These are phyloP conservation scores for Tephrocybe sp. DNA, from an alignment of 768 basidiomycete species.

Conservation along the genomic window DNA sequence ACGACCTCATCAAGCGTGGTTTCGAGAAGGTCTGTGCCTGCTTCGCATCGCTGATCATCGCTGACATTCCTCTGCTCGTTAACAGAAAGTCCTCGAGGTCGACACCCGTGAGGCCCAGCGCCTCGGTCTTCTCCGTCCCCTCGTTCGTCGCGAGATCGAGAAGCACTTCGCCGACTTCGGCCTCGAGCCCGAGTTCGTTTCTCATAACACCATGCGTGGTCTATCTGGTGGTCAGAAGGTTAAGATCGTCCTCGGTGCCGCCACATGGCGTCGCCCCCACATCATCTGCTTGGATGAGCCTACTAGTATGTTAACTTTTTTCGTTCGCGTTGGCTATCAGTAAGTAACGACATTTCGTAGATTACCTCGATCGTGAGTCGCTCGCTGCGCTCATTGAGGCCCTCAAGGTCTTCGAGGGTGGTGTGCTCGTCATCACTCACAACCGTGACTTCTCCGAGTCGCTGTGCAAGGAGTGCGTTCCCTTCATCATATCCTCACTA, in stretches of 20 bases:
- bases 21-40: constrained; percentile 76
- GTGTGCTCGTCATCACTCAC: constrained; percentile 97
- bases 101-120: constrained; percentile 98
- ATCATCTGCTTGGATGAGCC: constrained; percentile 97
- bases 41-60: neutral
- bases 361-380: constrained; percentile 99
- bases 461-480: constrained; percentile 76
- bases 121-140: constrained; percentile 90
- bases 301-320: constrained; percentile 60
- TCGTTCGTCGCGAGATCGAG: constrained; percentile 98
- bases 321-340: neutral
- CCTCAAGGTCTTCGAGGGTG: constrained; percentile 96
- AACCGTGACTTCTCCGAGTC: constrained; percentile 99
- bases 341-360: constrained; percentile 32
- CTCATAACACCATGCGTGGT: constrained; percentile 99
- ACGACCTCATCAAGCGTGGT: constrained; percentile 96
- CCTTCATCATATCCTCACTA: neutral
- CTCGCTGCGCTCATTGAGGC: constrained; percentile 98
- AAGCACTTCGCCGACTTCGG: constrained; percentile 99
- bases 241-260: constrained; percentile 98
- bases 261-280: constrained; percentile 99
- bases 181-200: constrained; percentile 98
- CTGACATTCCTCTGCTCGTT: constrained; percentile 10
- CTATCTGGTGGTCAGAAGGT: constrained; percentile 99
- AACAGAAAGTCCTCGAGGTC: constrained; percentile 91